Base-by-base conservation (phyloP, 345 rosid species). In the Citrus hindsii region DNA sequence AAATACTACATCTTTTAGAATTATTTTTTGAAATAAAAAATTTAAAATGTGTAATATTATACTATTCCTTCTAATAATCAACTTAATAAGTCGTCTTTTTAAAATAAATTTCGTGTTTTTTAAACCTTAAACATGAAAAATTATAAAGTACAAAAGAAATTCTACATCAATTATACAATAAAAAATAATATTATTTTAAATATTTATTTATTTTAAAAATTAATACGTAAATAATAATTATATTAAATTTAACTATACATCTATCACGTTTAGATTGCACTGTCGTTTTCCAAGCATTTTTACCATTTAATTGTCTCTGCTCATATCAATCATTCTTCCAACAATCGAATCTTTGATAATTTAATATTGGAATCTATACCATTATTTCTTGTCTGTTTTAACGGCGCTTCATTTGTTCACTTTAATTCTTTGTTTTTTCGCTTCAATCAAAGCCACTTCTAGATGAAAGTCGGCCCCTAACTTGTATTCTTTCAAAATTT, bases 401-500 rank as follows among this genome's bases (percentile, higher is more conserved):
- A 32, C 30, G 19, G 51, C 30, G 61, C 71, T 33, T 55, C 55
- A 63, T 6, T 42, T 62, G 46, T 28, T 7, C 0, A 9, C 37
- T 21, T 27, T 38, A n/a, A 28, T 38, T 32, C 6, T n/a, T 6
- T 5, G 10, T 18, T 33, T 22, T 75, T 14, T 51, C 6, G 22
- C 28, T 1, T 60, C 71, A 19, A 77, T 38, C 58, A 18, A 69
- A 75, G 69, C 77, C 74, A 81, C 71, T 74, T 18, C 59, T 79
- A 51, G 65, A 73, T 79, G 84, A 76, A 42, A 81, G 40, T 58
- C 32, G 21, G n/a, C 53, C 62, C 46, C 24, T 24, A 25, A 32
- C 37, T 67, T 59, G 76, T 78, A 78, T 81, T 72, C 82, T 72
- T 74, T 53, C 68, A 72, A 46, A 56, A 12, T 37, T 51, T 33